phyloP scores from a whole-genome alignment of 2,329 filamentous ascomycete genomes.

The Triangularia setosa region DNA sequence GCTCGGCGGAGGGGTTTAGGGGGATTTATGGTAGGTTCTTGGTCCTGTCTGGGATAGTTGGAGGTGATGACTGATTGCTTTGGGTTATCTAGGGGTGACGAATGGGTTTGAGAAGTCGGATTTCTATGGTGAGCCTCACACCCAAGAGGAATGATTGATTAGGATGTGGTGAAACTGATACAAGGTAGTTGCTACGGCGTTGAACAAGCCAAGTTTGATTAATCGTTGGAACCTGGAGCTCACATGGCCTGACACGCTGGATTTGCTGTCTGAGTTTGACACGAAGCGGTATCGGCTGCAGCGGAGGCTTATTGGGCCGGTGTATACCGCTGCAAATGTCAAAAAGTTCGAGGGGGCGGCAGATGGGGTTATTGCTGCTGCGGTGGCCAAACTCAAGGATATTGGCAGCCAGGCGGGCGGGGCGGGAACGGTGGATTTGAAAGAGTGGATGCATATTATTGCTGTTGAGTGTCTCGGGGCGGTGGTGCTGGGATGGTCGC shows the following conservation, averaged over 20 bases:
- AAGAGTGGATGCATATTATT: slow-evolving; percentile 55
- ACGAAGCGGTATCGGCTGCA: slow-evolving; percentile 46
- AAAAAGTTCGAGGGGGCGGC: slow-evolving; percentile 39
- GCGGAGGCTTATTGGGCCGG: slow-evolving; percentile 45
- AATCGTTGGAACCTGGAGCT: slow-evolving; percentile 35
- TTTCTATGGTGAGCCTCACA: slow-evolving; percentile 44
- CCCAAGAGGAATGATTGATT: not conserved
- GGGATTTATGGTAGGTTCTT: slow-evolving; percentile 42
- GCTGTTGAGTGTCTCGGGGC: slow-evolving; percentile 50
- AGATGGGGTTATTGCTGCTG: slow-evolving; percentile 37
- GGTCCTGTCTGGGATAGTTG: not conserved
- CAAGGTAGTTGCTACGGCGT: slow-evolving; percentile 40
- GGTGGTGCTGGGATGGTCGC: slow-evolving; percentile 50
- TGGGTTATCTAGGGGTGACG: slow-evolving; percentile 35
- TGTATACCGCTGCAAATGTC: slow-evolving; percentile 43
- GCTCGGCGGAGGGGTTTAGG: slow-evolving; percentile 44
- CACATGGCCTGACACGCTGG: slow-evolving; percentile 43
- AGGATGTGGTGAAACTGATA: not conserved
- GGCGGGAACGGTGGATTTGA: slow-evolving; percentile 40
- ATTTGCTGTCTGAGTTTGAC: slow-evolving; percentile 48
- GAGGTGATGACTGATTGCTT: not conserved
- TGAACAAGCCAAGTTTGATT: slow-evolving; percentile 39
- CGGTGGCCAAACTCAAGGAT: slow-evolving; percentile 34
- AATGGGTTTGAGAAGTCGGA: slow-evolving; percentile 49
- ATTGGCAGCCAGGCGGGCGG: slow-evolving; percentile 20